phyloP scores from a whole-genome alignment of 208 protist species.

The Porcisia hertigi region DNA sequence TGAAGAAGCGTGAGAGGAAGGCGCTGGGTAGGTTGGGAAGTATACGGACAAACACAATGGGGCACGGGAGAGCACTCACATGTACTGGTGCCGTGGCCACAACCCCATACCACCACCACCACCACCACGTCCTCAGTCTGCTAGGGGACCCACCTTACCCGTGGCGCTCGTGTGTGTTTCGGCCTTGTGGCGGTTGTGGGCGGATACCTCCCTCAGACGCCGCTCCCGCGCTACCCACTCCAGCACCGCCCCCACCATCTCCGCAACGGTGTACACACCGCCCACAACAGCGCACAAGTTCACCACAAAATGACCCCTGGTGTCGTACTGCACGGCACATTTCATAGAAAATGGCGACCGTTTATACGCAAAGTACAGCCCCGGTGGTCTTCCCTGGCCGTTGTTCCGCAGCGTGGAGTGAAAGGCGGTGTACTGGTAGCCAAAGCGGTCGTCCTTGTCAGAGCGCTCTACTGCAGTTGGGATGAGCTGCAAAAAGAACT shows the following conservation, averaged over 20 bases:
- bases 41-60: too few relatives aligned
- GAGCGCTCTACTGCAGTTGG: slow-evolving; percentile 29
- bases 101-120: too few relatives aligned
- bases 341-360: slow-evolving; percentile 29
- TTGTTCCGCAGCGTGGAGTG: slow-evolving; percentile 27
- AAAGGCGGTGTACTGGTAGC: slow-evolving; percentile 27
- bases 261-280: slow-evolving; percentile 57
- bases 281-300: slow-evolving; percentile 59
- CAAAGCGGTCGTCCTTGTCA: slow-evolving; percentile 18
- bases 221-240: slow-evolving; percentile 21
- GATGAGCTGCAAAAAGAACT: slow-evolving; percentile 39
- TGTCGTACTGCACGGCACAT: slow-evolving; percentile 30
- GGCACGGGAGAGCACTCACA: too few relatives aligned
- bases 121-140: not conserved
- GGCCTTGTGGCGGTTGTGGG: slow-evolving; percentile 16
- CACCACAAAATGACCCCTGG: slow-evolving; percentile 50
- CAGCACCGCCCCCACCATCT: slow-evolving; percentile 39
- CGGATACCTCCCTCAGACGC: slow-evolving; percentile 6
- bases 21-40: too few relatives aligned
- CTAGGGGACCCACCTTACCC: not conserved
- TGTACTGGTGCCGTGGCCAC: too few relatives aligned
- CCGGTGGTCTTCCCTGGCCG: slow-evolving; percentile 8
- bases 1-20: too few relatives aligned
- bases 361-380: slow-evolving; percentile 35
- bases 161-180: not conserved